phyloP scores from a whole-genome alignment of 1,284 basidiomycete species.

The Fistulinella cinereoalba region DNA sequence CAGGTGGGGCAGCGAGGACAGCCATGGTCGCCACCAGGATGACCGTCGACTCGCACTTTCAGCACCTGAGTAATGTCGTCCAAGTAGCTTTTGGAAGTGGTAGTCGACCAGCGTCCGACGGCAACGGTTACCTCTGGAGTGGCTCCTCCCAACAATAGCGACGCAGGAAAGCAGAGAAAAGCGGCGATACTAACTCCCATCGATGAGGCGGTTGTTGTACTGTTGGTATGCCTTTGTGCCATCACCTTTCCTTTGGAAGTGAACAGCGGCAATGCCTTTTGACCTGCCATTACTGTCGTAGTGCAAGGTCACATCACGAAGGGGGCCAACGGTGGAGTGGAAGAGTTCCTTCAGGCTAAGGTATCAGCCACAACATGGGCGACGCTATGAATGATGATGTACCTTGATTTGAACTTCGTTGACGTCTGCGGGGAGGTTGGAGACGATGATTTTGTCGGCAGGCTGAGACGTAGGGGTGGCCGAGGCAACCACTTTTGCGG shows the following conservation, averaged over 20 bases:
- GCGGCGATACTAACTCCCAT: conserved; percentile 95
- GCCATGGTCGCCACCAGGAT: conserved; percentile 31
- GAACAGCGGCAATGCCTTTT: conserved; percentile 86
- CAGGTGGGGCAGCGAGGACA: conserved; percentile 29
- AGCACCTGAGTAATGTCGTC: conserved; percentile 29
- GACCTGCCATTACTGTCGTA: conserved; percentile 86
- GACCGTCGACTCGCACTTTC: conserved; percentile 34
- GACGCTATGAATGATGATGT: conserved; percentile 23
- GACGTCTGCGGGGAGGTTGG: conserved; percentile 93
- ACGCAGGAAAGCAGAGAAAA: conserved; percentile 38
- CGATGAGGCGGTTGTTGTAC: conserved; percentile 99
- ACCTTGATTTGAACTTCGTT: conserved; percentile 94
- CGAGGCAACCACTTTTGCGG: conserved; percentile 40
- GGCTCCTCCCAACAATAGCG: conserved; percentile 24
- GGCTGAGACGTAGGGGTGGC: conserved; percentile 38
- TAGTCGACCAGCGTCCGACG: conserved; percentile 25
- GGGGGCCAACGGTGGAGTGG: conserved; percentile 84
- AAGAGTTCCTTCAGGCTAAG: conserved; percentile 78
- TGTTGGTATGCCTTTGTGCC: conserved; percentile 89
- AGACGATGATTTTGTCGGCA: conserved; percentile 93
- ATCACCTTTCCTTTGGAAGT: conserved; percentile 86
- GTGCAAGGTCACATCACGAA: conserved; percentile 80
- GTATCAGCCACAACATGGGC: conserved; percentile 4
- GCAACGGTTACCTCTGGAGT: conserved; percentile 20
- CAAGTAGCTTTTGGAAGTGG: conserved; percentile 21